Conservation (phyloP, 371 early-diverging fungal species). For the Apophysomyces ossiformis region DNA sequence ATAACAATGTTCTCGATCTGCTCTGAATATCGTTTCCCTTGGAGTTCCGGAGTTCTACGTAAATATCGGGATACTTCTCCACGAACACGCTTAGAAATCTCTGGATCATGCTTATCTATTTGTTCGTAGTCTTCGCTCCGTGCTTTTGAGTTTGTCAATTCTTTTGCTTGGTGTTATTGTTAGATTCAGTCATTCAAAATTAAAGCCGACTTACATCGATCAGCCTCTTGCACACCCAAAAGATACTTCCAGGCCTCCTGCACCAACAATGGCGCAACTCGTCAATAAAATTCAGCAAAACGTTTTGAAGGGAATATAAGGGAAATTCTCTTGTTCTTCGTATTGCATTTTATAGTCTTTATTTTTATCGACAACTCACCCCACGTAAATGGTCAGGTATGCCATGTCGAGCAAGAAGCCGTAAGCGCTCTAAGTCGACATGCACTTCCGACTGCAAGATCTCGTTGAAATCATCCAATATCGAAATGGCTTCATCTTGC, state of each 20-base stretch:
- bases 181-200: not conserved
- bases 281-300: not conserved
- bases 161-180: constrained; percentile 54
- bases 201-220: constrained; percentile 66
- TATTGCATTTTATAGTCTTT: not conserved
- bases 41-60: constrained; percentile 35
- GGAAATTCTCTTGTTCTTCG: not conserved
- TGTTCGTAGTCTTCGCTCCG: constrained; percentile 69
- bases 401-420: constrained; percentile 77
- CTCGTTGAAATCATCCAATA: constrained; percentile 73
- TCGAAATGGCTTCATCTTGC: constrained; percentile 40
- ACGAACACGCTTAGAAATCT: constrained; percentile 77
- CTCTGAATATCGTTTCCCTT: constrained; percentile 24
- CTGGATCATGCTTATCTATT: constrained; percentile 70
- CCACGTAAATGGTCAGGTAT: constrained; percentile 78
- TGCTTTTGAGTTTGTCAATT: constrained; percentile 64
- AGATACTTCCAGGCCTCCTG: constrained; percentile 87
- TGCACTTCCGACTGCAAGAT: constrained; percentile 82
- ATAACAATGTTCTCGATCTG: constrained; percentile 77
- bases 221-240: constrained; percentile 79
- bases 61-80: constrained; percentile 79
- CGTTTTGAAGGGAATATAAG: not conserved
- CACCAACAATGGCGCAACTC: constrained; percentile 3
- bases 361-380: constrained; percentile 44
- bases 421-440: constrained; percentile 79